Conservation (phyloP, 2,329 filamentous ascomycete genomes). For the Hypoxylon sp. region DNA sequence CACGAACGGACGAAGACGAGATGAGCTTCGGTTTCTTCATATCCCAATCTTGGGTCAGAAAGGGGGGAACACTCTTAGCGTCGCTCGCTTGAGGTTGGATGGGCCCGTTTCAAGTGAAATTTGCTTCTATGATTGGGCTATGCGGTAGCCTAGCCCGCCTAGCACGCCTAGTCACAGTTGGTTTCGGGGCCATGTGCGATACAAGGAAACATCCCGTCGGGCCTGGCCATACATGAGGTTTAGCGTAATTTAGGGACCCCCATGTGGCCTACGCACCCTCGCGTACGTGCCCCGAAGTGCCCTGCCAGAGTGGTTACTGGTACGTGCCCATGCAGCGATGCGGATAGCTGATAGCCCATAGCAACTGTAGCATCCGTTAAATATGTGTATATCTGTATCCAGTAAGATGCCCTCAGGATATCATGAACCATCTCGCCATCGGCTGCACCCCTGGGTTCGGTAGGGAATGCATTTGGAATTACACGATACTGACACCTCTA, state of each 20-base stretch:
- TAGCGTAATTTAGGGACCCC: neutral
- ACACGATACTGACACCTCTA: no score
- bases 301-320: no score
- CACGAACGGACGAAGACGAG: constrained; percentile 14
- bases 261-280: no score
- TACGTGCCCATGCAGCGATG: no score
- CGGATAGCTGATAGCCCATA: no score
- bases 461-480: no score
- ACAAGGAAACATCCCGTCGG: constrained; percentile 33
- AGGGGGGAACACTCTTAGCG: constrained; percentile 7
- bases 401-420: no score
- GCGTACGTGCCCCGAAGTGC: no score
- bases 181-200: constrained; percentile 24
- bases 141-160: constrained; percentile 1
- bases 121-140: constrained; percentile 27
- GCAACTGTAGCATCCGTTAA: no score
- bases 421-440: no score
- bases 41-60: constrained; percentile 22
- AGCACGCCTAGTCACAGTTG: constrained; percentile 25
- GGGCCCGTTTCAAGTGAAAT: constrained; percentile 31
- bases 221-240: constrained; percentile 12
- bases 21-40: constrained; percentile 20
- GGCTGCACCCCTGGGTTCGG: no score
- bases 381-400: no score
- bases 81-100: constrained; percentile 21